A percentile compares a stretch with the other conserved stretches of the same genome.
These are phyloP conservation scores for Rhododendron ferrugineum DNA, from an alignment of 148 eudicot genomes.

Conservation along the genomic window DNA sequence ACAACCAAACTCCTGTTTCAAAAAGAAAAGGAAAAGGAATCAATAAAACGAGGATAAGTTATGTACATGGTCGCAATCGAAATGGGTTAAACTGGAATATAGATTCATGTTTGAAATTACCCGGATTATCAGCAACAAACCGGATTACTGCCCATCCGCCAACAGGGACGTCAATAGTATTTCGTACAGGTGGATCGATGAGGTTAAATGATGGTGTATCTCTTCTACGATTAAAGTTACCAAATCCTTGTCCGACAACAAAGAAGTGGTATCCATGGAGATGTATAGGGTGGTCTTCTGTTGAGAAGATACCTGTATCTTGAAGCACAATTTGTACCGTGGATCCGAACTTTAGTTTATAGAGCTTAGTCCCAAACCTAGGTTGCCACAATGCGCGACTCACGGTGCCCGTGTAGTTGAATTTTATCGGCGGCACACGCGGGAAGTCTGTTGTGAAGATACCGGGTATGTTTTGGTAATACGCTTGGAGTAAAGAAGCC, in stretches of 20 bases:
- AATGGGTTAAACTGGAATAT: not conserved
- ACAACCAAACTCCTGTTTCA: not conserved
- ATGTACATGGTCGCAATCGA: not conserved
- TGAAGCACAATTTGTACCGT: constrained; percentile 37
- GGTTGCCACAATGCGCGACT: constrained; percentile 63
- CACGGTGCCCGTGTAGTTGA: constrained; percentile 68
- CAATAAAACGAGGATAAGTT: not conserved
- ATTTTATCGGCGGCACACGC: constrained; percentile 55
- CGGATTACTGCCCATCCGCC: constrained; percentile 16
- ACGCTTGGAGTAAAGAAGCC: constrained; percentile 56
- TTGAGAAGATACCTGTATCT: constrained; percentile 31
- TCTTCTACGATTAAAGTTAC: constrained; percentile 32
- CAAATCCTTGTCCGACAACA: constrained; percentile 40
- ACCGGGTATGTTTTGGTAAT: constrained; percentile 50
- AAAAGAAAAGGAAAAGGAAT: not conserved
- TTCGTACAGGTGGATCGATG: constrained; percentile 2
- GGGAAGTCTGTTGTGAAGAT: constrained; percentile 72
- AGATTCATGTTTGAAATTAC: not conserved
- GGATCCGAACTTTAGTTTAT: constrained; percentile 37
- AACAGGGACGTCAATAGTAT: constrained; percentile 9
- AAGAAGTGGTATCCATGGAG: constrained; percentile 47
- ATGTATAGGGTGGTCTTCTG: constrained; percentile 49
- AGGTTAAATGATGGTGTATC: constrained; percentile 30
- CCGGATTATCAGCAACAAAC: constrained; percentile 14
- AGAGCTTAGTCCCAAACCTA: constrained; percentile 48